phyloP scores from a whole-genome alignment of 75 land plant genomes.

The Pinus taeda region DNA sequence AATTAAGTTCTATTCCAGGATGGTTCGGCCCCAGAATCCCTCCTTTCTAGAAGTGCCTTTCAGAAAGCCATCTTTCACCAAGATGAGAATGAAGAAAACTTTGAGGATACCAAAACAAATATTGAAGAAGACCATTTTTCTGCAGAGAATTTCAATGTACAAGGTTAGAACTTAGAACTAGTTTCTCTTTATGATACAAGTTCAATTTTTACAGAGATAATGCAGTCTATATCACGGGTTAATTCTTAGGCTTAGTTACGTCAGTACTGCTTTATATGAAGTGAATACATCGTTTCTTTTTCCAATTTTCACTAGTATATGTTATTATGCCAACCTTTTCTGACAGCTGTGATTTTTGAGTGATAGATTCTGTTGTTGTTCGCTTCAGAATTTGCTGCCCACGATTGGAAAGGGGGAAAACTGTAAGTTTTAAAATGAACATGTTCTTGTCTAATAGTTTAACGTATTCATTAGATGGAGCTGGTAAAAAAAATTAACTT shows the following conservation, averaged over 20 bases:
- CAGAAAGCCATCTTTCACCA: conserved; percentile 72
- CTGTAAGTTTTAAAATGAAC: conserved; percentile 36
- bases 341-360: conserved; percentile 1
- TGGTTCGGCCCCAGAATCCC: conserved; percentile 51
- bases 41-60: conserved; percentile 80
- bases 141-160: conserved; percentile 2
- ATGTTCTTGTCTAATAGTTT: neutral
- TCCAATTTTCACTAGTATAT: neutral
- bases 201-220: conserved; percentile 17
- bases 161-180: conserved; percentile 3
- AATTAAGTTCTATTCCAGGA: conserved; percentile 10
- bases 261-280: neutral
- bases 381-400: conserved; percentile 77
- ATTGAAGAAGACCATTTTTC: neutral
- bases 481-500: neutral
- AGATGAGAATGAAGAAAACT: conserved; percentile 6
- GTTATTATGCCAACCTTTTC: neutral
- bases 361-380: conserved; percentile 59
- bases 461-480: neutral
- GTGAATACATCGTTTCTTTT: neutral
- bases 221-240: conserved; percentile 14
- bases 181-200: neutral
- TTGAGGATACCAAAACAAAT: neutral
- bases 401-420: conserved; percentile 46
- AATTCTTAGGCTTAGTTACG: neutral